Conservation (phyloP, 129 eudicot species). For the Flaveria sonorensis region DNA sequence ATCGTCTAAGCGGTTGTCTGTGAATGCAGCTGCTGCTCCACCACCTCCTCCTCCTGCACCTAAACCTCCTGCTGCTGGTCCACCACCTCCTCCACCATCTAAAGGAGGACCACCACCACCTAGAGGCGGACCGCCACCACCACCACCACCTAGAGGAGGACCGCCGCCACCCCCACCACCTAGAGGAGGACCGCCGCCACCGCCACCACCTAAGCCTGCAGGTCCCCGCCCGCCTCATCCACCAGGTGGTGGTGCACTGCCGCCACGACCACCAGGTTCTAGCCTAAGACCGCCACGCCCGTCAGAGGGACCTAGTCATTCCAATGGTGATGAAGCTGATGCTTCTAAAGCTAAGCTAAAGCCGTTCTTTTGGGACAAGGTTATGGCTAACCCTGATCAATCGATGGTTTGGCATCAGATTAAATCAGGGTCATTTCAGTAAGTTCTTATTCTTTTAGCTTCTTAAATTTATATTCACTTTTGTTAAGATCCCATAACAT, state of each 20-base stretch:
- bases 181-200: conserved; percentile 54
- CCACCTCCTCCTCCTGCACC: conserved; percentile 21
- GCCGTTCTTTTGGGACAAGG: conserved; percentile 99
- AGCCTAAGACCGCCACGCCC: conserved; percentile 34
- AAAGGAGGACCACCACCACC: conserved; percentile 13
- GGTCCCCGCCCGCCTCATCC: conserved; percentile 81
- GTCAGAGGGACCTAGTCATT: conserved; percentile 33
- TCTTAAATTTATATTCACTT: not conserved
- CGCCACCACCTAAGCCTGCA: conserved; percentile 56
- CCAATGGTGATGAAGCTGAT: conserved; percentile 46
- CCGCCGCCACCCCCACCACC: conserved; percentile 36
- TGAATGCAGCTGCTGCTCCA: conserved; percentile 17
- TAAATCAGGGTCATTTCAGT: conserved; percentile 97
- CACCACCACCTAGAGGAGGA: conserved; percentile 21
- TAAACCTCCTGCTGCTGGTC: conserved; percentile 13
- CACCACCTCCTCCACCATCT: conserved; percentile 38
- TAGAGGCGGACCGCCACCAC: conserved; percentile 9
- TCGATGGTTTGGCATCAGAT: conserved; percentile 99
- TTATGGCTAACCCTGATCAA: conserved; percentile 82
- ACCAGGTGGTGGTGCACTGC: conserved; percentile 46
- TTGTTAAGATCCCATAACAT: conserved; percentile 13
- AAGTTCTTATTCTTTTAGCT: conserved; percentile 37
- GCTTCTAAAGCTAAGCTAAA: conserved; percentile 82
- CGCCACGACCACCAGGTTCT: conserved; percentile 66
- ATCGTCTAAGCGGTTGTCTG: conserved; percentile 37